Evolutionary conservation across 345 rosid genomes (phyloP), one percentile per base, ranked within the genome.

Genomic region (Hibiscus trionum): DNA sequence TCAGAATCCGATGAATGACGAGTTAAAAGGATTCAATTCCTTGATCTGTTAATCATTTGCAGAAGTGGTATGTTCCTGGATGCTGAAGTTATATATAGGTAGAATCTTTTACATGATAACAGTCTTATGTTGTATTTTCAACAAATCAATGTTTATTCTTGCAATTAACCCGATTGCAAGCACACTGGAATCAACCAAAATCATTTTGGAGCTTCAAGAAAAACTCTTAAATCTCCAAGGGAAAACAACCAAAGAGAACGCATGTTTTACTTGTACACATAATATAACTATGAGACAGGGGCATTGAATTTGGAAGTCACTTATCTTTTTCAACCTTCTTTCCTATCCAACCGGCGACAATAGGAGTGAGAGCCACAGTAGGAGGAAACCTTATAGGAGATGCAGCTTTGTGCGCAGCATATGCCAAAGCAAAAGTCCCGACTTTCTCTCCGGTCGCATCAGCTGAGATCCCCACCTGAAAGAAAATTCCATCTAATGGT

Each of bases 371-470:
- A 55, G 96, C 96, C 17, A 94, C 97, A 0, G 97, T 91, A 3
- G 97, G 97, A 0, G 98, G 96, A 80, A 94, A 91, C 86, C 97
- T 84, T 5, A 91, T 91, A 0, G 95, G 98, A 15, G 98, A 94
- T 2, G 98, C 97, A 57, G 97, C 98, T 80, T 94, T 94, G 75
- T 94, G 98, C 0, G 98, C 97, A 10, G 96, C 97, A 42, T 90
- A 86, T 0, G 98, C 97, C 79, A 94, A 71, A 21, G 96, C 96
- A 81, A 91, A 85, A 4, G 96, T 87, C 5, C 99, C 97, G 0
- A 95, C 93, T 3, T 86, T 91, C 87, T 86, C 93, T 2, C 97
- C 95, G 0, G 96, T 79, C 9, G 77, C 97, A 77, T 87, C 83
- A 5, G 80, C 63, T 35, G 97, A 63, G 68, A 94, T 88, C 71